A percentile compares a stretch with the other conserved stretches of the same genome.
These are phyloP conservation scores for Hsuehochloa calcarea DNA, from an alignment of 176 grass and related monocot genomes.

Conservation along the genomic window DNA sequence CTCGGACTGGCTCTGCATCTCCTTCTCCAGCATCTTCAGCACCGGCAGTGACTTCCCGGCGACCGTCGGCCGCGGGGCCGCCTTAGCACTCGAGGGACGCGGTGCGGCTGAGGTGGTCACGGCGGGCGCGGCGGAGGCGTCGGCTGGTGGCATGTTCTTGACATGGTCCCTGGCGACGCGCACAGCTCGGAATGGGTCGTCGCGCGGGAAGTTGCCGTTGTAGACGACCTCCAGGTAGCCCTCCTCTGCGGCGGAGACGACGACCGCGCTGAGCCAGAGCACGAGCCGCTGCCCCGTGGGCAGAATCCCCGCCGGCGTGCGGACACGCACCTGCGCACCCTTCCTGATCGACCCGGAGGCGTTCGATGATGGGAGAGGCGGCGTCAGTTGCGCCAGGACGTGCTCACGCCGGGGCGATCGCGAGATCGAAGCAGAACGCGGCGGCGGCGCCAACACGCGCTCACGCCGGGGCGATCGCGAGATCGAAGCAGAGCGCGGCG, in stretches of 20 bases:
- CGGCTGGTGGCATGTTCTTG: not conserved
- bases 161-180: not conserved
- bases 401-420: not conserved
- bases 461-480: not conserved
- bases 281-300: not conserved
- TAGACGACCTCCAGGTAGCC: not conserved
- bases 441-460: not conserved
- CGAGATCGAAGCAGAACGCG: not conserved
- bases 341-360: not conserved
- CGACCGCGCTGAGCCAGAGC: not conserved
- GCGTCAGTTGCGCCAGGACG: not conserved
- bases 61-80: not conserved
- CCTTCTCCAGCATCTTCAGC: not conserved
- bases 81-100: not conserved
- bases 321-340: not conserved
- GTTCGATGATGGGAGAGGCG: no score
- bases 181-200: not conserved
- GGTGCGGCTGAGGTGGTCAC: not conserved
- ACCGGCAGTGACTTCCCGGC: not conserved
- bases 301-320: not conserved
- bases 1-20: not conserved
- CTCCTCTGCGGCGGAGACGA: not conserved
- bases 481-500: no score
- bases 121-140: not conserved
- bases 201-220: not conserved